A percentile compares a stretch with the other conserved stretches of the same genome.
phyloP scores from a whole-genome alignment of 305 asterid genomes.

The Withania somnifera region DNA sequence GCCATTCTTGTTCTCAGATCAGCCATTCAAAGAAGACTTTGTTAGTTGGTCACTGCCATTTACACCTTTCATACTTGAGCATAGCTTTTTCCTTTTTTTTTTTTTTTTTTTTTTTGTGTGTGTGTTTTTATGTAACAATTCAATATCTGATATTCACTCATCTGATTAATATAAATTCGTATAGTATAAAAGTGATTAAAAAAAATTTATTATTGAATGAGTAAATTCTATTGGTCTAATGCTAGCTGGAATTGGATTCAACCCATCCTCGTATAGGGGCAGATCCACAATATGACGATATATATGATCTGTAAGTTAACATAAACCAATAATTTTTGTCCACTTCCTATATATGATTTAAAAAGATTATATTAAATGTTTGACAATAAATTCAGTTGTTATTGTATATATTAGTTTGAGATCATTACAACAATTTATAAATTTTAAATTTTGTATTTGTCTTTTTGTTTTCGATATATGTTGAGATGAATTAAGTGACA shows the following conservation, averaged over 20 bases:
- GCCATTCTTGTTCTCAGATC: background rate
- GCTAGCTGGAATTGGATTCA: rapidly evolving
- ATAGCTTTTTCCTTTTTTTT: background rate
- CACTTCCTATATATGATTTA: background rate
- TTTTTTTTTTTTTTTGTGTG: no score
- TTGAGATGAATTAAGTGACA: background rate
- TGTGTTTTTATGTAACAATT: background rate
- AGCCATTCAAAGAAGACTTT: background rate
- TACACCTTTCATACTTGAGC: background rate
- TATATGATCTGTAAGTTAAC: no score
- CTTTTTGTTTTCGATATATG: no score
- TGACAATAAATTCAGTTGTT: background rate
- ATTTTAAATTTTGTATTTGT: background rate
- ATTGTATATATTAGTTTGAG: background rate
- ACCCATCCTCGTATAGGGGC: background rate
- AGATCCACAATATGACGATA: background rate
- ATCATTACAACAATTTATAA: background rate
- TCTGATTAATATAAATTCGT: background rate
- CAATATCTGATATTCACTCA: background rate
- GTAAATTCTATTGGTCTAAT: rapidly evolving
- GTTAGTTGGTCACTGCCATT: background rate
- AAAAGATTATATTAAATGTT: background rate
- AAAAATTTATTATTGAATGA: rapidly evolving
- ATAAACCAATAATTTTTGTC: background rate
- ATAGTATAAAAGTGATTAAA: background rate